A percentile compares a stretch with the other conserved stretches of the same genome.
These are phyloP conservation scores for Heliamphora exappendiculata DNA, from an alignment of 148 eudicot species.

Conservation along the genomic window DNA sequence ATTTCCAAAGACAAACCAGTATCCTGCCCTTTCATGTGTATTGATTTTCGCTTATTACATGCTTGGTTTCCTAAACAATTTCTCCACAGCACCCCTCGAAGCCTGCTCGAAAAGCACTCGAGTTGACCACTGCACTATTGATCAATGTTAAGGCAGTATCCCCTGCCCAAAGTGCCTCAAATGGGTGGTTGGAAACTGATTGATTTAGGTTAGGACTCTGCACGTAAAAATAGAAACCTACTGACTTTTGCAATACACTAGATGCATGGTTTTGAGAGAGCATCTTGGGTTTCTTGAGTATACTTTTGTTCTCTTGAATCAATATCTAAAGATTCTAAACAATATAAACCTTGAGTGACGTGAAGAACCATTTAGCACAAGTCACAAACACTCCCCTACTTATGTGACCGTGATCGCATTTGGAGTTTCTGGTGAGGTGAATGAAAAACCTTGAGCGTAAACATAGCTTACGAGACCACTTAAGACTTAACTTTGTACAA, in stretches of 20 bases:
- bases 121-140: no score
- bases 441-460: not conserved
- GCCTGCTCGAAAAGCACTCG: no score
- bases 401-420: not conserved
- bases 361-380: not conserved
- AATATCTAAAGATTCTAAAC: no score
- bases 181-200: not conserved
- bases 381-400: not conserved
- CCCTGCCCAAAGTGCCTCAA: not conserved
- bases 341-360: no score
- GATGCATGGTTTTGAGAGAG: not conserved
- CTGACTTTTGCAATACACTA: not conserved
- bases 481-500: not conserved
- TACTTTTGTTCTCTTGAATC: not conserved
- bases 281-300: not conserved
- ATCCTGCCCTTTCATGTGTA: not conserved
- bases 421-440: not conserved
- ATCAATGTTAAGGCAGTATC: no score
- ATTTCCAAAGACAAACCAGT: not conserved
- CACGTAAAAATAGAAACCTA: not conserved
- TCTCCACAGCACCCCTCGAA: no score
- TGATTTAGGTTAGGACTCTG: not conserved
- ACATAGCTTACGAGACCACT: not conserved
- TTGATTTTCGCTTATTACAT: no score
- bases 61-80: no score